Evolutionary conservation across 768 basidiomycete genomes (phyloP).

Genomic region (Gyrodon lividus): DNA sequence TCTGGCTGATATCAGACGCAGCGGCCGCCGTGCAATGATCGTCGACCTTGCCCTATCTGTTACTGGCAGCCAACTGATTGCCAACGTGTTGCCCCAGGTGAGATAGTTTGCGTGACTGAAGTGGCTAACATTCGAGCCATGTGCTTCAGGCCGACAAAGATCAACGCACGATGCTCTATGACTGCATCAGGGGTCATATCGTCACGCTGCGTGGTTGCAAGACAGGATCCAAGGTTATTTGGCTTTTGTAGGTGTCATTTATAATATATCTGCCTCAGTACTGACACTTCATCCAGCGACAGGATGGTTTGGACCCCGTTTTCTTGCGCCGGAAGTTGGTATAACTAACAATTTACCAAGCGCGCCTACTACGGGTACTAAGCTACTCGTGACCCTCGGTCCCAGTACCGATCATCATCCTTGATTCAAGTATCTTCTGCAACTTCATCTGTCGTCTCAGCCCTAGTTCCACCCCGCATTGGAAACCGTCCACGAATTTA

Average conservation of each 20-base stretch:
- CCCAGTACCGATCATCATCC: slow-evolving; percentile 24
- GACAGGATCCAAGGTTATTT: slow-evolving; percentile 89
- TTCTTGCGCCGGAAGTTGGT: slow-evolving; percentile 1
- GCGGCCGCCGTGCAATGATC: slow-evolving; percentile 77
- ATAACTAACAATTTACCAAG: slow-evolving; percentile 32
- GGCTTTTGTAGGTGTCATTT: slow-evolving; percentile 61
- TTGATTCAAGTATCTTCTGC: slow-evolving; percentile 28
- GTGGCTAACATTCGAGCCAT: slow-evolving; percentile 10
- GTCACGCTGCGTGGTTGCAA: slow-evolving; percentile 89
- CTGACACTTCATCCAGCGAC: slow-evolving; percentile 40
- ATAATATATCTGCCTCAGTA: neutral
- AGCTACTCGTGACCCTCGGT: slow-evolving; percentile 13
- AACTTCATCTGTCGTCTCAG: slow-evolving; percentile 21
- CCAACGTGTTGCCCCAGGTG: slow-evolving; percentile 76
- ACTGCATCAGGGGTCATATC: slow-evolving; percentile 84
- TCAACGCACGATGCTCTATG: slow-evolving; percentile 77
- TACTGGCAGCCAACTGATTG: slow-evolving; percentile 84
- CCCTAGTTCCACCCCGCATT: slow-evolving; percentile 17
- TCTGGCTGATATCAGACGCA: slow-evolving; percentile 28
- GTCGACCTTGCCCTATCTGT: slow-evolving; percentile 83
- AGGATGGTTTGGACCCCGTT: slow-evolving; percentile 45
- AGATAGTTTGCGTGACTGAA: slow-evolving; percentile 15
- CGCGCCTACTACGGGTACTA: slow-evolving; percentile 66
- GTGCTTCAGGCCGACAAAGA: slow-evolving; percentile 73
- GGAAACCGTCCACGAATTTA: slow-evolving; percentile 25